Base-by-base conservation (phyloP, 805 yeast genomes). In the Monosporozyma aerobia region DNA sequence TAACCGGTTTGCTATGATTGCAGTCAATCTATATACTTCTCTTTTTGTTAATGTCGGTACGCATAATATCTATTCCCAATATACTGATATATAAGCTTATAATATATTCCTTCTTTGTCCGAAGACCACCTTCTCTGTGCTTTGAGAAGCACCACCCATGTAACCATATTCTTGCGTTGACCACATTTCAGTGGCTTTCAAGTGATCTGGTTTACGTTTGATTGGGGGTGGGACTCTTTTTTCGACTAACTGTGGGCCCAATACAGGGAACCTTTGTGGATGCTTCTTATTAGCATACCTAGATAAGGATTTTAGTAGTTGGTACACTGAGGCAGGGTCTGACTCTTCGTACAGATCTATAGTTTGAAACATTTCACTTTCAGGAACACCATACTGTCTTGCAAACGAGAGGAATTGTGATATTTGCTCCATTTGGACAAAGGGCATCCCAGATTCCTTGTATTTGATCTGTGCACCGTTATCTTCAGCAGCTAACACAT, bases 311-410 rank as follows among this genome's bases (percentile, higher is more conserved):
- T 85, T 82, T 44, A 88, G 70, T 0, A 90, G 78, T 59, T 85
- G 81, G n/a, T 83, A 69, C 1, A 88, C 88, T 57, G 85, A 87
- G 48, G 87, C 85, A 0, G 92, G 89, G 63, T 88, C 95, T 16
- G 27, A 11, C 30, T 70, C 68, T 63, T 88, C 96, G 58, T 72
- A 88, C 53, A 88, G 72, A 64, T 88, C 96, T 6, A 77, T 71
- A 0, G 95, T 88, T 59, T 85, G 90, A 64, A 88, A 88, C 48
- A 85, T 69, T 64, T 88, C 96, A 63, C 86, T 90, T 57, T 85
- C 85, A 5, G 90, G 87, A 2, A 88, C 82, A 2, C 92, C 92
- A 50, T 81, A 72, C 4, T 63, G 51, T 56, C 82, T 78, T 49
- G 89, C 81, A 51, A 83, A 80, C 5, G 74, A 69, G 40, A 88